Evolutionary conservation across 2,329 filamentous ascomycete species (phyloP), one percentile per base, ranked within the genome.

Genomic region (Cordyceps cateniannulata): DNA sequence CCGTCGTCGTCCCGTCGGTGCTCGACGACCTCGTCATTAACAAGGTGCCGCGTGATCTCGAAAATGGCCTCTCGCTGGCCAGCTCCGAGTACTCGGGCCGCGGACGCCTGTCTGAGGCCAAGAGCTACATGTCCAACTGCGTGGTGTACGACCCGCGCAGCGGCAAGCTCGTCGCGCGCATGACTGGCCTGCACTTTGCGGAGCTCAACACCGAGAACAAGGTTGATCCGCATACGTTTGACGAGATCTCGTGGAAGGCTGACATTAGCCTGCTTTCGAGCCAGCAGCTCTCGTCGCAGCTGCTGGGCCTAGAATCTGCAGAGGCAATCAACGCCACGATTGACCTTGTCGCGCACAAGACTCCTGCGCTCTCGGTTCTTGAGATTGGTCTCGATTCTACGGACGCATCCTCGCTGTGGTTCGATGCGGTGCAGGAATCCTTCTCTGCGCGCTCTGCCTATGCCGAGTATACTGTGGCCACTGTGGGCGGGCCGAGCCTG

Each of bases 281-380:
- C 18, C 48, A 61, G 20, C 38, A 55, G 22, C 25, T 56, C 12
- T 25, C 53, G 3, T 42, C 52, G 2, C 38, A 44, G 14, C 27
- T 32, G 3, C 42, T 45, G 3, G 22, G 53, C 12, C 53, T 56
- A 1, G 53, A 56, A 10, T 14, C 32, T 20, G 48, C 8, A 18
- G 42, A 25, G 10, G 53, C 29, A 20, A 25, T 64, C 32, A 35
- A 63, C 22, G 14, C 24, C 1, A 47, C 73, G 1, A 57, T 77
- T 6, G 70, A 76, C 52, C 61, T 75, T 0, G 58, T 75, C 1
- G 72, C 69, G 0, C 71, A 76, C 62, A 72, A 71, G 60, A 73
- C 67, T 24, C 74, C 75, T 1, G 44, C 51, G 1, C 65, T 73
- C 2, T 68, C 62, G 1, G 68, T 76, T 12, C 48, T 76, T 0